Percentiles rank a stretch among this genome's conserved stretches.
These are phyloP conservation scores for Cyclocybe cylindracea DNA, from an alignment of 768 basidiomycete species.

Conservation along the genomic window DNA sequence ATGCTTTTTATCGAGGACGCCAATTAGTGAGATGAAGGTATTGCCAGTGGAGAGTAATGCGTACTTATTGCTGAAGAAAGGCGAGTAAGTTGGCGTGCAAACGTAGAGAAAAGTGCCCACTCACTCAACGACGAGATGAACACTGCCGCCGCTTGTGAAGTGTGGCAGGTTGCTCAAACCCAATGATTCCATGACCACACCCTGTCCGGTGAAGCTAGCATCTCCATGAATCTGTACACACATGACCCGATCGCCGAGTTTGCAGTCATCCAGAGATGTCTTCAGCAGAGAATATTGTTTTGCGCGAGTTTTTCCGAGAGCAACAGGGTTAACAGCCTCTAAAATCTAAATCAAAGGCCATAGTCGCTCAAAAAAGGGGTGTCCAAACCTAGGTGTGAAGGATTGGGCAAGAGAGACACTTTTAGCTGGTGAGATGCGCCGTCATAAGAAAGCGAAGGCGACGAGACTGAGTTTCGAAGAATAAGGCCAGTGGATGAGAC, in stretches of 20 bases:
- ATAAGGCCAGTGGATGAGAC: background rate
- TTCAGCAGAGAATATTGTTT: conserved; percentile 86
- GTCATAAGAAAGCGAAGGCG: conserved; percentile 61
- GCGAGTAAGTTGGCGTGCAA: background rate
- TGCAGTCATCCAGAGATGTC: conserved; percentile 53
- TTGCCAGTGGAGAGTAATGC: conserved; percentile 6
- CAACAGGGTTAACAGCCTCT: conserved; percentile 90
- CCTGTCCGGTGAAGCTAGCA: conserved; percentile 89
- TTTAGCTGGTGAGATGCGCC: conserved; percentile 54
- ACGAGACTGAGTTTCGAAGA: conserved; percentile 47
- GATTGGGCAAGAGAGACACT: conserved; percentile 79
- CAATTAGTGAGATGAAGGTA: background rate
- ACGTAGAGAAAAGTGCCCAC: conserved; percentile 22
- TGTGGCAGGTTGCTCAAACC: conserved; percentile 89
- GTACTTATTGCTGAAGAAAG: conserved; percentile 55
- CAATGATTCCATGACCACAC: conserved; percentile 85
- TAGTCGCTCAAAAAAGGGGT: conserved; percentile 3
- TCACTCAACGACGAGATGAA: conserved; percentile 90
- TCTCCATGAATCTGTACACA: conserved; percentile 92
- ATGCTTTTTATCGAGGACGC: conserved; percentile 51
- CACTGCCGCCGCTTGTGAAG: conserved; percentile 87
- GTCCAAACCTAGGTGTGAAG: conserved; percentile 66
- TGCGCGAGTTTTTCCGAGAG: conserved; percentile 86
- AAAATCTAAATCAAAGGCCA: background rate
- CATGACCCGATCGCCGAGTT: conserved; percentile 73